phyloP scores from a whole-genome alignment of 2,329 filamentous ascomycete genomes.

The Colletotrichum sp. region DNA sequence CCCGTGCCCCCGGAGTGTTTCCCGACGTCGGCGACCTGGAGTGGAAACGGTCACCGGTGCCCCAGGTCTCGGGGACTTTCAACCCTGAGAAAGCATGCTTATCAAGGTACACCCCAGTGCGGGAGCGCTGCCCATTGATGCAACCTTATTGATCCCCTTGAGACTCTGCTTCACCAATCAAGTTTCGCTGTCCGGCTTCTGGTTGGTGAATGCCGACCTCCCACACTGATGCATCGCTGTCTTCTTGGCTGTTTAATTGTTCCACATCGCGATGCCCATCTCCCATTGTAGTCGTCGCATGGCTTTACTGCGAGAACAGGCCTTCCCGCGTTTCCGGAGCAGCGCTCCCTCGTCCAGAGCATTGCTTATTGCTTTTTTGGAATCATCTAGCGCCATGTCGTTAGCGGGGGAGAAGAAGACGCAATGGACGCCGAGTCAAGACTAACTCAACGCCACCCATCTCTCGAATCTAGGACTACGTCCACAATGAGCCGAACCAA shows the following conservation, averaged over 20 bases:
- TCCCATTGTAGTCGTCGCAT: not conserved
- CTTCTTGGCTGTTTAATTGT: not conserved
- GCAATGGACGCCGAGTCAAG: not conserved
- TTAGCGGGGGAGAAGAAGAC: not conserved
- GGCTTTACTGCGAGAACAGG: not conserved
- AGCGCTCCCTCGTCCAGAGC: not conserved
- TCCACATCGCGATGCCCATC: not conserved
- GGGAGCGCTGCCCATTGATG: not conserved
- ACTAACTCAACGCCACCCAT: not conserved
- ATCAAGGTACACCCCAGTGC: not conserved
- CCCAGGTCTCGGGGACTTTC: not conserved
- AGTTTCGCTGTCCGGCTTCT: not conserved
- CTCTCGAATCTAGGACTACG: not conserved
- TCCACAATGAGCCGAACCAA: not conserved
- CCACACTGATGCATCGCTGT: not conserved
- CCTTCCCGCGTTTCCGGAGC: not conserved
- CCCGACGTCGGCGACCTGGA: conserved; percentile 13
- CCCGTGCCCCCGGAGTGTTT: conserved; percentile 3
- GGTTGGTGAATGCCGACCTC: not conserved
- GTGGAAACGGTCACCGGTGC: not conserved
- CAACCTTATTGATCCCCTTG: conserved; percentile 3
- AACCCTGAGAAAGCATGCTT: not conserved
- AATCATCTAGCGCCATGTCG: not conserved
- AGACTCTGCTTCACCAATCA: not conserved
- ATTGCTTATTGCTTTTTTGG: not conserved